Percentiles rank a stretch among this genome's conserved stretches.
phyloP scores from a whole-genome alignment of 2,329 filamentous ascomycete species.

The Beauveria sp. region DNA sequence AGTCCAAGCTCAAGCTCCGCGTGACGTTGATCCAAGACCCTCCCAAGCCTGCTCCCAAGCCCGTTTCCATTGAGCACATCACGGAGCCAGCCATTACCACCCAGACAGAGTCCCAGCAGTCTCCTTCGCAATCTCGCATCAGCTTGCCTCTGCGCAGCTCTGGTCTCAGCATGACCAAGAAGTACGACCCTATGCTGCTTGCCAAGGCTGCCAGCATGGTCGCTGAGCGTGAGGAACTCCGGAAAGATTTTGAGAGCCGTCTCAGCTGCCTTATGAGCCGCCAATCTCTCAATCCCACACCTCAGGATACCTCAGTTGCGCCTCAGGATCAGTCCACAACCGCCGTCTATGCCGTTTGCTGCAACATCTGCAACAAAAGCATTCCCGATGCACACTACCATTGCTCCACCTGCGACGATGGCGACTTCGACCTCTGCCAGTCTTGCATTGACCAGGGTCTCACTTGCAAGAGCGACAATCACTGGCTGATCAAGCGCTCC shows the following conservation, averaged over 20 bases:
- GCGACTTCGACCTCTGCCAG: constrained; percentile 89
- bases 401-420: constrained; percentile 86
- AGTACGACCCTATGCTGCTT: constrained; percentile 20
- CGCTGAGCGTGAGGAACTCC: constrained; percentile 16
- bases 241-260: constrained; percentile 21
- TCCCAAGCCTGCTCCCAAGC: constrained; percentile 27
- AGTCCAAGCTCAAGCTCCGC: constrained; percentile 90
- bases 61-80: constrained; percentile 45
- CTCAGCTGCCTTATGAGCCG: constrained; percentile 20
- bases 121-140: constrained; percentile 15
- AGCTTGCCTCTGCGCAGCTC: constrained; percentile 19
- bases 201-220: constrained; percentile 22
- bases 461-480: constrained; percentile 68
- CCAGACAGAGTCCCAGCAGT: constrained; percentile 16
- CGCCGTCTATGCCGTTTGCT: constrained; percentile 73
- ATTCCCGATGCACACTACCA: constrained; percentile 85
- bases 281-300: constrained; percentile 1
- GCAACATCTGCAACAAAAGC: constrained; percentile 77
- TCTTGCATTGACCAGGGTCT: constrained; percentile 68
- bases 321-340: neutral
- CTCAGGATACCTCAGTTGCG: neutral
- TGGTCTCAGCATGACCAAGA: constrained; percentile 19
- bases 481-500: constrained; percentile 92
- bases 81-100: constrained; percentile 23
- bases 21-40: constrained; percentile 43